Base-by-base conservation (phyloP, 306 rosid species). In the Citrullus mucosospermus region DNA sequence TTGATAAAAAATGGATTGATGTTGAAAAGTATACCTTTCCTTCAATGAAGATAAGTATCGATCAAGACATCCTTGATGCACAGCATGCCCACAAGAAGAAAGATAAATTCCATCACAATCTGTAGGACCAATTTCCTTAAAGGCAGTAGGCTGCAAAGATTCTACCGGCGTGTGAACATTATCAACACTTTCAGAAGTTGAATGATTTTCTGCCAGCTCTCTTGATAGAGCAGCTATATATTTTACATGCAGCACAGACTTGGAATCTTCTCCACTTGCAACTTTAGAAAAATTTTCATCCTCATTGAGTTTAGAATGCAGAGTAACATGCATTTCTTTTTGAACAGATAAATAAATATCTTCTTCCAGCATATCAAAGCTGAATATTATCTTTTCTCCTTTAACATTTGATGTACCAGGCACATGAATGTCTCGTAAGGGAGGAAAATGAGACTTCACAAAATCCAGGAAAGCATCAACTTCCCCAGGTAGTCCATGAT, bases 71-170 rank as follows among this genome's bases (percentile, higher is more conserved):
- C 86, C 88, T 90, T 96, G 98, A 88, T 96, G 99, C 81, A 93
- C 93, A 20, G 98, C 97, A 83, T 96, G 99, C 63, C 99, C 99
- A 84, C 99, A 96, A 36, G 99, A 96, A 79, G 99, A 96, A 82
- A 92, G 86, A 87, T 88, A 89, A 83, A 91, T 83, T 73, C 99
- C 99, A 85, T 92, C 99, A 55, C 93, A 91, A 81, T 91, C 91
- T 53, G 74, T 78, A 34, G 94, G 97, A 78, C 97, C 88, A 86
- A 96, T 90, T 83, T 93, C 96, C 84, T 87, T 85, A 66, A 78
- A 88, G 77, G 86, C 61, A 57, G 76, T 79, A 80, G 79, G 76
- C 34, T 83, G 86, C 65, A 83, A 70, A 80, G 88, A 85, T 78
- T 92, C 93, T 44, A 72, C 82, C 12, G 86, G 79, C 82, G 69